These are phyloP conservation scores for Elaeis oleifera DNA, from an alignment of 202 grass and related monocot species.

Conservation along the genomic window DNA sequence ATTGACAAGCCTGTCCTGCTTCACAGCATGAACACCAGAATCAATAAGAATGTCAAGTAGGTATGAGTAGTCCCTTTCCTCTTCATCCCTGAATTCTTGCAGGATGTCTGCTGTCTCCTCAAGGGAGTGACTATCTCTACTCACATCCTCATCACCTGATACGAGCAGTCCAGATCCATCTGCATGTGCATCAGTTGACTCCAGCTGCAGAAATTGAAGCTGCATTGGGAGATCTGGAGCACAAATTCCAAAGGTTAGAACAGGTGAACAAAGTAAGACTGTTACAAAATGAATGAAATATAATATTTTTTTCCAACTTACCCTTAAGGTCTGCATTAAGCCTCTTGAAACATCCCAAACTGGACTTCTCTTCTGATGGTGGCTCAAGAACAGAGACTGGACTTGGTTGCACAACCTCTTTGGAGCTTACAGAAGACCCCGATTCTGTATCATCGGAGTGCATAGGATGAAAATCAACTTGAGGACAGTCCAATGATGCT, in stretches of 20 bases:
- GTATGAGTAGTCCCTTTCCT: conserved; percentile 89
- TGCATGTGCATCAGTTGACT: conserved; percentile 1
- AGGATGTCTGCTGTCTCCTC: conserved; percentile 4
- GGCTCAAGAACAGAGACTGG: conserved; percentile 67
- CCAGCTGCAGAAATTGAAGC: background rate
- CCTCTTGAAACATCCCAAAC: conserved; percentile 39
- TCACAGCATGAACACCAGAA: conserved; percentile 58
- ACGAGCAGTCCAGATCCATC: conserved; percentile 40
- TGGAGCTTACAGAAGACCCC: conserved; percentile 30
- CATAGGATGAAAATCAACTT: conserved; percentile 20
- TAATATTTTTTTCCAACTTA: conserved; percentile 28
- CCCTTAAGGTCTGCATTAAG: conserved; percentile 33
- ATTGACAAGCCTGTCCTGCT: conserved; percentile 38
- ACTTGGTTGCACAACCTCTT: conserved; percentile 56
- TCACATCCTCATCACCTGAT: conserved; percentile 45
- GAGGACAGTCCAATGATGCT: conserved; percentile 17
- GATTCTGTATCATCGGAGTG: conserved; percentile 23
- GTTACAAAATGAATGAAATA: conserved; percentile 1
- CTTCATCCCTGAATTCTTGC: conserved; percentile 69
- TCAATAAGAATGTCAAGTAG: conserved; percentile 79
- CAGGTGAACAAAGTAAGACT: background rate
- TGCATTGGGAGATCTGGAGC: conserved; percentile 2
- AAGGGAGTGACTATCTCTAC: conserved; percentile 32
- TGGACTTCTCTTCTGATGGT: conserved; percentile 48
- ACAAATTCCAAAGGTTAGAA: background rate